A percentile compares a stretch with the other conserved stretches of the same genome.
phyloP scores from a whole-genome alignment of 108 stramenopile genomes.

The Cyclotella distinguenda region DNA sequence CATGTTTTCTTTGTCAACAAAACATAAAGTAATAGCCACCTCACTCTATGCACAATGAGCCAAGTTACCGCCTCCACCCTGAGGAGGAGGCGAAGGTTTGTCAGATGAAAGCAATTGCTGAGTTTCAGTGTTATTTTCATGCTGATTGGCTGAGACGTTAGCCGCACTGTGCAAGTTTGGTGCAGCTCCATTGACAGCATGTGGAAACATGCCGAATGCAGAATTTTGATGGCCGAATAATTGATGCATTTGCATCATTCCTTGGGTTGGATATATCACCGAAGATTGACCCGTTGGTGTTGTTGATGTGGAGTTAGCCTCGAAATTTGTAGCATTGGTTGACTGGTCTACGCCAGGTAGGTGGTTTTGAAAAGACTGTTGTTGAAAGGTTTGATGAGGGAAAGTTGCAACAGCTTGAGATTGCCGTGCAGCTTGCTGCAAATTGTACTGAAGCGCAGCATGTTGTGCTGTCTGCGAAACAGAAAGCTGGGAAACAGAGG shows the following conservation, averaged over 20 bases:
- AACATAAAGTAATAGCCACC: neutral
- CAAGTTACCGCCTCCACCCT: conserved; percentile 50
- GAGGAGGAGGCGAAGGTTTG: conserved; percentile 14
- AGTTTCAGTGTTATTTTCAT: neutral
- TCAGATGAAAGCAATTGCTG: conserved; percentile 10
- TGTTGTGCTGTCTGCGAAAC: neutral
- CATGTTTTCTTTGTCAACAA: too few relatives aligned
- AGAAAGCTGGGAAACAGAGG: neutral
- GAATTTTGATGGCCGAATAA: conserved; percentile 3
- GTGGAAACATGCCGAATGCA: conserved; percentile 8
- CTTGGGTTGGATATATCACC: neutral
- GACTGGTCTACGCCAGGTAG: neutral
- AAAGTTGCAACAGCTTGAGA: conserved; percentile 4
- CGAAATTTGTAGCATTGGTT: neutral
- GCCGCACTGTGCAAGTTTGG: conserved; percentile 1
- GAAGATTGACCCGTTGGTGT: neutral
- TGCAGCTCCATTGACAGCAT: neutral
- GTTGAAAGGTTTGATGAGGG: neutral
- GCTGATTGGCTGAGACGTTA: conserved; percentile 8
- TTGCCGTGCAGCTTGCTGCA: neutral
- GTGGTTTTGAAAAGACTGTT: neutral
- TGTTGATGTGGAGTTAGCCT: neutral
- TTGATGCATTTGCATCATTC: neutral
- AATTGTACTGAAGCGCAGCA: neutral
- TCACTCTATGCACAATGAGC: conserved; percentile 49